Base-by-base conservation (phyloP, 1,284 basidiomycete species). In the Ustilago crameri region DNA sequence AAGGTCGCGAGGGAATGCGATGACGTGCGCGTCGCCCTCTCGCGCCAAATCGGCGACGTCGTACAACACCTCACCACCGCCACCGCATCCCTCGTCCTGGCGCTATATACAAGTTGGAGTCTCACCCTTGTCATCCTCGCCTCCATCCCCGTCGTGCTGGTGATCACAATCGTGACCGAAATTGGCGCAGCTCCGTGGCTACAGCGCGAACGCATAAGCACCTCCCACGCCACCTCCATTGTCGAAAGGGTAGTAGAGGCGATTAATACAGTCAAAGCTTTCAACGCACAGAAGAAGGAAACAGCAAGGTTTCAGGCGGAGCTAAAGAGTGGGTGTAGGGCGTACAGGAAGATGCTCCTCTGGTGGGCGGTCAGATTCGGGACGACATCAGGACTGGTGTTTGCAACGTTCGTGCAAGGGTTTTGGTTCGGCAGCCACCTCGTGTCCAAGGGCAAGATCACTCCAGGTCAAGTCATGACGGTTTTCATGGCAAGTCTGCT, bases 401-500 rank as follows among this genome's bases (percentile, higher is more conserved):
- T 95, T 86, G 87, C 89, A 34, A 97, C 96, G 89, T 98, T 98
- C 84, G 93, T 98, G 10, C 91, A 94, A 79, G 94, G 92, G 1
- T 98, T 98, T 85, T 97, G 94, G 92, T 98, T 91, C 82, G 96
- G 95, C 14, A 88, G 91, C 3, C 90, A 91, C 79, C 88, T 97
- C 51, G 93, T 98, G 14, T 86, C 89, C 23, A 87, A 89, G 18
- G 91, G 91, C 5, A 88, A 87, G 60, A 86, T 89, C 51, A 85
- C 85, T 1, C 86, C 91, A 0, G 92, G 92, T 4, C 88, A 90
- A 48, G 92, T 98, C 69, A 94, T 95, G 89, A 90, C 91, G 27
- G 93, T 95, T 45, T 98, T 98, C 83, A 98, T 95, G 93, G 93
- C 95, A 0, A 93, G 93, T 81, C 86, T 98, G 44, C 91, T 97